Evolutionary conservation across 306 rosid species (phyloP).

Genomic region (Malus orientalis): DNA sequence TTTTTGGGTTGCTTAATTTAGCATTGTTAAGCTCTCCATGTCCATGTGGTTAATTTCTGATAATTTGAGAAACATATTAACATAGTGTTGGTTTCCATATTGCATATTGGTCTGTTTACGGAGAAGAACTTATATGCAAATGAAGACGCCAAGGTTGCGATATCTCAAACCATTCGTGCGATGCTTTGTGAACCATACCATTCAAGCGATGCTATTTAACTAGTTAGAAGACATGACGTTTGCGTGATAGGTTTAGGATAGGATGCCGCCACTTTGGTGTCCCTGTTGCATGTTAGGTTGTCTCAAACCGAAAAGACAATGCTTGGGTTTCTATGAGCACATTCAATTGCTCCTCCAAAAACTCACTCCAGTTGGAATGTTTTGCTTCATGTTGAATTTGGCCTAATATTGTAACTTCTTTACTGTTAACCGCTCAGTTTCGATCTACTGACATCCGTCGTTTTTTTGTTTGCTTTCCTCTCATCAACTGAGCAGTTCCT

Average conservation of each 20-base stretch:
- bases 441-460: conserved; percentile 19
- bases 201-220: background rate
- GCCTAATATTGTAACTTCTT: background rate
- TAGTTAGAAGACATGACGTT: background rate
- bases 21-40: background rate
- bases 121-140: background rate
- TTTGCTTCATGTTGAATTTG: background rate
- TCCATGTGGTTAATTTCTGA: background rate
- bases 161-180: background rate
- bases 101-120: background rate
- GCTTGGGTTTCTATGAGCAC: background rate
- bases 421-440: conserved; percentile 1
- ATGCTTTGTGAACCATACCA: background rate
- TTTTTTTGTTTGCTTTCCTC: conserved; percentile 12
- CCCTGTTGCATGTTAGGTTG: background rate
- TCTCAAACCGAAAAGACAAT: background rate
- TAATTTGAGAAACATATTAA: background rate
- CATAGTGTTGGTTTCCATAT: background rate
- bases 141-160: background rate
- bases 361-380: background rate
- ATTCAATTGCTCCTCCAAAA: background rate
- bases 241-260: background rate
- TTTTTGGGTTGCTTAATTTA: background rate
- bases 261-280: background rate
- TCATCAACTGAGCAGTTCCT: conserved; percentile 53